phyloP scores from a whole-genome alignment of 2,329 filamentous ascomycete genomes.

The Didymella exigua region DNA sequence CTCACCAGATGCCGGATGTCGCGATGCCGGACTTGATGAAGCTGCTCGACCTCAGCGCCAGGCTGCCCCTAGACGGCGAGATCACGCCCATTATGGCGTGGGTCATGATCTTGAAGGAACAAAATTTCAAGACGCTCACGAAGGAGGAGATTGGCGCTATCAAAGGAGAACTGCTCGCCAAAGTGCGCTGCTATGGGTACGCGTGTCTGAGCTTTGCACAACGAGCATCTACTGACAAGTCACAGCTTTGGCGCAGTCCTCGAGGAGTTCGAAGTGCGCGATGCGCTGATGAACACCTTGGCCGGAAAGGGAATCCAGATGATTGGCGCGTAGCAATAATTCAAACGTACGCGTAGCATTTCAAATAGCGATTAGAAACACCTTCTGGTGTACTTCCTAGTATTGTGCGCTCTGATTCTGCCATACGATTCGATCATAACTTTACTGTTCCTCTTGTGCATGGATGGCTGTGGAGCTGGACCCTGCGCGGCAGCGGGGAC shows the following conservation, averaged over 20 bases:
- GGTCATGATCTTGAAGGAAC: constrained; percentile 71
- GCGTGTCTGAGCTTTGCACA: constrained; percentile 44
- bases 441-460: constrained; percentile 19
- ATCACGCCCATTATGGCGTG: constrained; percentile 97
- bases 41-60: constrained; percentile 81
- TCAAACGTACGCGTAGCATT: neutral
- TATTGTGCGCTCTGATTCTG: constrained; percentile 21
- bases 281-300: constrained; percentile 76
- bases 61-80: constrained; percentile 83
- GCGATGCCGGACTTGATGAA: constrained; percentile 77
- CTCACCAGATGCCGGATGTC: constrained; percentile 75
- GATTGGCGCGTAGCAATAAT: constrained; percentile 4
- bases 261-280: constrained; percentile 75
- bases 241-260: constrained; percentile 69
- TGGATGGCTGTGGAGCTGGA: constrained; percentile 10
- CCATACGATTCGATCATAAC: constrained; percentile 11
- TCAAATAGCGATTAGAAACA: neutral
- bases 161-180: constrained; percentile 74
- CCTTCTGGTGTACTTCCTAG: constrained; percentile 30
- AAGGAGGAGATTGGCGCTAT: constrained; percentile 72
- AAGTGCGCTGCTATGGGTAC: constrained; percentile 92
- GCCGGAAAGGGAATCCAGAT: constrained; percentile 56
- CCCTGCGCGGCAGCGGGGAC: constrained; percentile 15
- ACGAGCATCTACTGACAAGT: constrained; percentile 12
- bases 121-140: constrained; percentile 67